A percentile compares a stretch with the other conserved stretches of the same genome.
phyloP scores from a whole-genome alignment of 148 eudicot genomes.

The Camellia japonica region DNA sequence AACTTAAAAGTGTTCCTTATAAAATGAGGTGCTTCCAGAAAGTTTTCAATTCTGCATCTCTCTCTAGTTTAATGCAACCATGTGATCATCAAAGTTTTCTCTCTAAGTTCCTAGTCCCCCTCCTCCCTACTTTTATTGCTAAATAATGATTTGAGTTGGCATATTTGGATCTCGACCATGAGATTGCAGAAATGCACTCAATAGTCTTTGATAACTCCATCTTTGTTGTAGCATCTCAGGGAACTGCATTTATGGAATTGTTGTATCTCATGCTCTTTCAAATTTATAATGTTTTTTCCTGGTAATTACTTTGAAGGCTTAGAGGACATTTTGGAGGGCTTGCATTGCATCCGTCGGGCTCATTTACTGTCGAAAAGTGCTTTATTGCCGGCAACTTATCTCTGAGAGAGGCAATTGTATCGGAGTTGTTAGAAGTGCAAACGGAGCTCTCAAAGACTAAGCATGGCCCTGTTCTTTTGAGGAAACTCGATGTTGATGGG shows the following conservation, averaged over 20 bases:
- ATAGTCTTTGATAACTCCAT: neutral
- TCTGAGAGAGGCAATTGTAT: slow-evolving; percentile 72
- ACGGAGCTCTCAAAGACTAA: slow-evolving; percentile 72
- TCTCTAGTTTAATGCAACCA: no score
- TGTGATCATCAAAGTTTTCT: neutral
- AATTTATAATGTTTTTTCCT: slow-evolving; percentile 9
- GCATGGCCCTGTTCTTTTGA: slow-evolving; percentile 84
- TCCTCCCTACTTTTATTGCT: neutral
- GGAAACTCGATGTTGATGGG: slow-evolving; percentile 89
- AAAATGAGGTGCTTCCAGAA: no score
- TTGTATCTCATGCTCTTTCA: neutral
- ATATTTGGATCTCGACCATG: neutral
- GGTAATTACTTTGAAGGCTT: slow-evolving; percentile 45
- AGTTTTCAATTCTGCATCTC: no score
- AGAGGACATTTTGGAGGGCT: slow-evolving; percentile 89
- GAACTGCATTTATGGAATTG: neutral
- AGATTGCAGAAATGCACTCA: neutral
- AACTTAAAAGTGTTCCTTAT: no score
- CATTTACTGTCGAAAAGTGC: slow-evolving; percentile 87
- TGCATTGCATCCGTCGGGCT: slow-evolving; percentile 70
- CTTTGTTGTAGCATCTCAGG: neutral
- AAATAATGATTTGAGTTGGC: neutral
- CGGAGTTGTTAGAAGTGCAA: slow-evolving; percentile 63
- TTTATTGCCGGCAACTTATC: slow-evolving; percentile 57
- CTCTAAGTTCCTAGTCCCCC: neutral